A percentile compares a stretch with the other conserved stretches of the same genome.
Evolutionary conservation across 148 eudicot species (phyloP).

Genomic region (Fallopia convolvulus): DNA sequence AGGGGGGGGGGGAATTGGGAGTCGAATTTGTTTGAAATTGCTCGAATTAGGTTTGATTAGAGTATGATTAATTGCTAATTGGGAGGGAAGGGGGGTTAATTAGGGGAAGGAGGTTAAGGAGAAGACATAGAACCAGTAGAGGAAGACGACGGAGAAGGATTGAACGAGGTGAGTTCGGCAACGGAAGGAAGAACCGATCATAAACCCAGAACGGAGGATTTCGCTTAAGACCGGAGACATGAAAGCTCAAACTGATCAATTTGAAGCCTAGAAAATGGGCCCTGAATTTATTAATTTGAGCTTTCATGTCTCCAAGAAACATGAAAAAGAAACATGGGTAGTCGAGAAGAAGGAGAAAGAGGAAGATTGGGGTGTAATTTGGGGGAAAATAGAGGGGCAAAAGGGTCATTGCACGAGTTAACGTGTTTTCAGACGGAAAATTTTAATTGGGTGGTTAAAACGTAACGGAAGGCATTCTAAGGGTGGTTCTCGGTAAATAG

Average conservation of each 20-base stretch:
- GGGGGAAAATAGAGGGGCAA: too few relatives aligned
- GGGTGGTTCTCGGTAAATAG: too few relatives aligned
- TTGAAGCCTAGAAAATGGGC: too few relatives aligned
- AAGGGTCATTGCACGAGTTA: too few relatives aligned
- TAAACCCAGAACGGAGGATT: slow-evolving; percentile 61
- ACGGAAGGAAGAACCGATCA: slow-evolving; percentile 48
- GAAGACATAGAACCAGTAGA: slow-evolving; percentile 81
- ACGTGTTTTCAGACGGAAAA: too few relatives aligned
- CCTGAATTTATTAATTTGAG: too few relatives aligned
- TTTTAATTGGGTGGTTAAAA: too few relatives aligned
- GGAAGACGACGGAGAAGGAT: slow-evolving; percentile 68
- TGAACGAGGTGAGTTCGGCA: slow-evolving; percentile 72
- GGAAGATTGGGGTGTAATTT: too few relatives aligned
- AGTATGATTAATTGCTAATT: neutral
- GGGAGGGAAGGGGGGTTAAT: neutral
- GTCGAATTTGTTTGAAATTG: neutral
- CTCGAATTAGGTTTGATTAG: neutral
- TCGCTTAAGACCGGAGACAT: slow-evolving; percentile 65
- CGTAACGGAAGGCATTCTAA: too few relatives aligned
- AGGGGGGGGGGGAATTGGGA: neutral
- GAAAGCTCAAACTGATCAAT: slow-evolving; percentile 33
- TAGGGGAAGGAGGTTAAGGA: slow-evolving; percentile 27
- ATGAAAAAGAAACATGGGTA: too few relatives aligned
- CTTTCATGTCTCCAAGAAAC: too few relatives aligned
- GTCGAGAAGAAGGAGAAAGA: too few relatives aligned